Conservation (phyloP, 2,329 filamentous ascomycete species). For the Fusarium floridanum region DNA sequence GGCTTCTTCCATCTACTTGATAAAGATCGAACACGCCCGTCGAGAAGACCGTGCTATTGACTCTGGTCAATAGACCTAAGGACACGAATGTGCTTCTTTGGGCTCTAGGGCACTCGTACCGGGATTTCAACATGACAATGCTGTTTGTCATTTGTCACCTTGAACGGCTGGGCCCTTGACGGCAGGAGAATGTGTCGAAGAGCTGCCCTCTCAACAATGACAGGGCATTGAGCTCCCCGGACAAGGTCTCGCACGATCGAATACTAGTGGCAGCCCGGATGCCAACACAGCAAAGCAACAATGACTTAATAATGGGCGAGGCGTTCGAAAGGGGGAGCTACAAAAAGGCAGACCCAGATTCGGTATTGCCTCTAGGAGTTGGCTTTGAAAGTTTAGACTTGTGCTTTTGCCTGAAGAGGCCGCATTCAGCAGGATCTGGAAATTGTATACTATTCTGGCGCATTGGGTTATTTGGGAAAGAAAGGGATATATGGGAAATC, state of each 20-base stretch:
- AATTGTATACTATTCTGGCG: slow-evolving; percentile 5
- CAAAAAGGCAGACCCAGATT: slow-evolving; percentile 3
- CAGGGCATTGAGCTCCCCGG: background rate
- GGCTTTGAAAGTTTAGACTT: slow-evolving; percentile 25
- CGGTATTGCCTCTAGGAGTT: background rate
- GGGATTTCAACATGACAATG: background rate
- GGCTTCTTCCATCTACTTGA: slow-evolving; percentile 9
- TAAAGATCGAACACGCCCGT: slow-evolving; percentile 6
- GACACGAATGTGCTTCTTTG: background rate
- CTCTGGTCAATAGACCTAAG: background rate
- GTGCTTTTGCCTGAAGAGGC: background rate
- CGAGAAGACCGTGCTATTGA: background rate
- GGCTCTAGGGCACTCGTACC: background rate
- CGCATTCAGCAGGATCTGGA: background rate
- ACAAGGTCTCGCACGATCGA: background rate
- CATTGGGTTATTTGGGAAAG: slow-evolving; percentile 2
- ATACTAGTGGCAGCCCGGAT: background rate
- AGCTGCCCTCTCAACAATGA: slow-evolving; percentile 2
- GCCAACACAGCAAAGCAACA: background rate
- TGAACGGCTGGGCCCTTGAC: background rate
- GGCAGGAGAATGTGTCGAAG: background rate
- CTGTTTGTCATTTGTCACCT: background rate
- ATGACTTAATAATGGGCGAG: background rate
- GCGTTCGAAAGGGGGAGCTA: background rate
- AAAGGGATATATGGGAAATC: background rate